Conservation (phyloP, 2,329 filamentous ascomycete species). For the Cytospora piceicola region DNA sequence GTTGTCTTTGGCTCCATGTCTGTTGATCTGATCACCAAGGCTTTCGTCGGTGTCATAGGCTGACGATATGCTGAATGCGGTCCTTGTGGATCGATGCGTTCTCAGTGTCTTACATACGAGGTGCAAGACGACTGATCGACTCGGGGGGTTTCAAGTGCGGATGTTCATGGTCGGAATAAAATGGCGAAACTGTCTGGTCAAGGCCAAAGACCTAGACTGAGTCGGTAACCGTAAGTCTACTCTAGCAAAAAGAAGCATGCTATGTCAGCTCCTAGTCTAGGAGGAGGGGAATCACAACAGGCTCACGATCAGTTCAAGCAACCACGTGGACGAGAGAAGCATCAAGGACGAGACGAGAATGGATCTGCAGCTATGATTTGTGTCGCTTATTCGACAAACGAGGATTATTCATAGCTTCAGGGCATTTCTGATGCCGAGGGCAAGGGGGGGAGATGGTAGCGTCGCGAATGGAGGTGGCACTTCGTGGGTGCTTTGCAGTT, state of each 20-base stretch:
- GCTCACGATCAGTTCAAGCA: slow-evolving; percentile 22
- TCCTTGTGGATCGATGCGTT: slow-evolving; percentile 11
- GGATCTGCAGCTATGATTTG: neutral
- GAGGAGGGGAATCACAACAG: slow-evolving; percentile 4
- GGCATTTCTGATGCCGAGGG: neutral
- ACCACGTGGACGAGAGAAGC: slow-evolving; percentile 5
- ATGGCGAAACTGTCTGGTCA: neutral
- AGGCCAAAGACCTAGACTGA: neutral
- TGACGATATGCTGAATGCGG: neutral
- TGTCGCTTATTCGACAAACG: neutral
- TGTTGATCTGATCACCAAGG: neutral
- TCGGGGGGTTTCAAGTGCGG: slow-evolving; percentile 9
- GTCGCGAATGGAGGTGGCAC: slow-evolving; percentile 7
- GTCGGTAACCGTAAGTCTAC: neutral
- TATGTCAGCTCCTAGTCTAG: slow-evolving; percentile 12
- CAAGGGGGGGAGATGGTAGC: neutral
- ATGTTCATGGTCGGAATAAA: slow-evolving; percentile 17
- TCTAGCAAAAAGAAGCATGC: neutral
- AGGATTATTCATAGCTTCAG: slow-evolving; percentile 11
- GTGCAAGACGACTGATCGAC: slow-evolving; percentile 19
- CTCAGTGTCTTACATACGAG: slow-evolving; percentile 10
- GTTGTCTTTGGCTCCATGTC: slow-evolving; percentile 28
- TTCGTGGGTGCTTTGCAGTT: neutral
- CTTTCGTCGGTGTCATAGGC: neutral
- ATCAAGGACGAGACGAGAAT: neutral